Percentiles rank a stretch among this genome's conserved stretches.
Evolutionary conservation across 2,329 filamentous ascomycete genomes (phyloP).

Genomic region (Graphilbum fragrans): DNA sequence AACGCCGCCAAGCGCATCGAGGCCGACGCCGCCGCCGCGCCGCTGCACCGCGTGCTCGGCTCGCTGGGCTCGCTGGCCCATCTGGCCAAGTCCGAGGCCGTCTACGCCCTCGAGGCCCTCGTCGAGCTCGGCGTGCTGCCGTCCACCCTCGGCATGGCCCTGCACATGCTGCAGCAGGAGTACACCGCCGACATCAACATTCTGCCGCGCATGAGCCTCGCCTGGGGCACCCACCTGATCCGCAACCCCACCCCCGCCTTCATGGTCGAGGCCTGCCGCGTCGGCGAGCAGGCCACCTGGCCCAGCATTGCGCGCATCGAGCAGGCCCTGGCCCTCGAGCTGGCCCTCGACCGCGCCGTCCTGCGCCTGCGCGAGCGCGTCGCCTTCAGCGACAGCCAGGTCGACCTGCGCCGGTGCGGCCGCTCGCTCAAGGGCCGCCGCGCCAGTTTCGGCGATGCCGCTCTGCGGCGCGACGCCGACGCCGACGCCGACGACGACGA

Average conservation of each 20-base stretch:
- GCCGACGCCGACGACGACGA: constrained; percentile 3
- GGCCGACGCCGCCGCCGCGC: not conserved
- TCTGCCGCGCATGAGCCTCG: constrained; percentile 13
- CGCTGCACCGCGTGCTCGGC: not conserved
- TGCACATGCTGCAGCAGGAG: constrained; percentile 74
- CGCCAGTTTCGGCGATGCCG: constrained; percentile 18
- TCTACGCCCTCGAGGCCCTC: constrained; percentile 71
- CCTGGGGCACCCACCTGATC: constrained; percentile 49
- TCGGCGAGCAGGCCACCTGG: constrained; percentile 83
- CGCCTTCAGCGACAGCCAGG: constrained; percentile 55
- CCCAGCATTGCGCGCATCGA: constrained; percentile 75
- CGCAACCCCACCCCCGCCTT: constrained; percentile 79
- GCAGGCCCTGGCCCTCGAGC: constrained; percentile 79
- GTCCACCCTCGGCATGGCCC: constrained; percentile 64
- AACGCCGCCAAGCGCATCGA: constrained; percentile 52
- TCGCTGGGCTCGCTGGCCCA: constrained; percentile 50
- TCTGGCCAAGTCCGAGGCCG: constrained; percentile 65
- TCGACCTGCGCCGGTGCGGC: constrained; percentile 38
- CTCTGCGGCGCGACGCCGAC: constrained; percentile 4
- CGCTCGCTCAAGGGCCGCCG: constrained; percentile 1
- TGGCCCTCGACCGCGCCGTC: constrained; percentile 68
- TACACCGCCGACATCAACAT: constrained; percentile 96
- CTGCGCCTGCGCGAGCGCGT: constrained; percentile 55
- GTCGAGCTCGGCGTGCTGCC: constrained; percentile 72
- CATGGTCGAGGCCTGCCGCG: constrained; percentile 65